Percentiles rank a stretch among this genome's conserved stretches.
These are phyloP conservation scores for Colletotrichum cordylinicola DNA, from an alignment of 2,329 filamentous ascomycete genomes.

Conservation along the genomic window DNA sequence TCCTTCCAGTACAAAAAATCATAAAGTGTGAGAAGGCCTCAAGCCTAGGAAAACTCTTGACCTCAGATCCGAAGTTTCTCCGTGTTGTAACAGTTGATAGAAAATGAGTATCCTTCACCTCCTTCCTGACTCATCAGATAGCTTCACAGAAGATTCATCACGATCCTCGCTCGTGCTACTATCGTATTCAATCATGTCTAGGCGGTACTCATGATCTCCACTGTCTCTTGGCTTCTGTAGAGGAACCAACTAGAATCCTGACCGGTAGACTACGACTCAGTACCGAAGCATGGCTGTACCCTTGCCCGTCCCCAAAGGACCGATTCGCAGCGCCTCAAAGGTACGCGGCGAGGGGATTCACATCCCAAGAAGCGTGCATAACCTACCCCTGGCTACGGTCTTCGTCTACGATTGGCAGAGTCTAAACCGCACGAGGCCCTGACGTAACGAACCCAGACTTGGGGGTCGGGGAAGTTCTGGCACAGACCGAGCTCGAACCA, in stretches of 20 bases:
- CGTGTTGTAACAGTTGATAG: background rate
- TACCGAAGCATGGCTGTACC: background rate
- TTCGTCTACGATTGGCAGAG: background rate
- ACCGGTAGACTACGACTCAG: background rate
- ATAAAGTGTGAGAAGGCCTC: background rate
- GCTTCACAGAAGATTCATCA: background rate
- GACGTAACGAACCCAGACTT: background rate
- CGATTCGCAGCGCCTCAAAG: background rate
- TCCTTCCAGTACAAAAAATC: background rate
- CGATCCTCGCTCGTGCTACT: background rate
- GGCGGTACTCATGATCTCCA: background rate
- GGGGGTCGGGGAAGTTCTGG: background rate
- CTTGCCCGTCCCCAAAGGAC: background rate
- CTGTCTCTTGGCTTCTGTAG: background rate
- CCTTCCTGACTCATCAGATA: background rate
- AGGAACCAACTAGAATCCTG: background rate
- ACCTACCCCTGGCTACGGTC: background rate
- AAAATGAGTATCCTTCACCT: background rate
- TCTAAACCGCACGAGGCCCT: background rate
- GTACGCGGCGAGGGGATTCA: background rate
- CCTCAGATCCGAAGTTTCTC: background rate
- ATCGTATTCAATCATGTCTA: background rate
- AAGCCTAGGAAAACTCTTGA: no score
- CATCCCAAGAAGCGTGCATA: background rate
- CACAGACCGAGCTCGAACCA: background rate